Evolutionary conservation across 2,329 filamentous ascomycete genomes (phyloP), one percentile per base, ranked within the genome.

Genomic region (Penicillium sp.): DNA sequence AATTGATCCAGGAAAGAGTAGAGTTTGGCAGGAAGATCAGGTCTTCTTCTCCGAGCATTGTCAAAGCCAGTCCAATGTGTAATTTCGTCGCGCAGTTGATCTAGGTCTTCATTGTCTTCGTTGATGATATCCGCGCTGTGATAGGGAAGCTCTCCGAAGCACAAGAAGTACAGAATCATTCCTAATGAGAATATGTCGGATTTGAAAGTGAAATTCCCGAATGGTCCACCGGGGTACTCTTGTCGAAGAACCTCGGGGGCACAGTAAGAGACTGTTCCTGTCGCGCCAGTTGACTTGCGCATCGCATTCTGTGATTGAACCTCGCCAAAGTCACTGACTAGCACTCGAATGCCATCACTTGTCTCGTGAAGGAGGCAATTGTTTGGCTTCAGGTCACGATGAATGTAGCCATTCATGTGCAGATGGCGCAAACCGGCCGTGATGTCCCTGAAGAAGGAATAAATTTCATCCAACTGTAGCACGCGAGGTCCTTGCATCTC

Each of bases 91-190:
- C 93, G 87, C 33, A 99, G 83, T 66, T 88, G 82, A 68, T 97
- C 93, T 5, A 97, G 83, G 66, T 98, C 93, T 73, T 99, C 95
- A 58, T 92, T 88, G 72, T 98, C 94, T 75, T 98, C 94, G 61
- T 97, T 87, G 25, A 96, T 83, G 3, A 89, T 84, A 72, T 98
- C 94, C 55, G 93, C 92, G 68, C 89, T 91, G 26, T 80, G 83
- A 73, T 98, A 99, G 0, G 95, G 95, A 11, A 99, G 83, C 51
- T 89, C 85, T 1, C 90, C 92, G 73, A 99, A 99, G 75, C 95
- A 99, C 83, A 99, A 90, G 73, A 99, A 99, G 76, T 98, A 96
- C 3, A 99, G 84, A 58, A 98, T 98, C 94, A 99, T 97, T 52
- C 95, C 95, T 0, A 99, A 81, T 0, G 93, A 97, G 76, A 99